phyloP scores from a whole-genome alignment of 345 rosid genomes.

The Durio zibethinus region DNA sequence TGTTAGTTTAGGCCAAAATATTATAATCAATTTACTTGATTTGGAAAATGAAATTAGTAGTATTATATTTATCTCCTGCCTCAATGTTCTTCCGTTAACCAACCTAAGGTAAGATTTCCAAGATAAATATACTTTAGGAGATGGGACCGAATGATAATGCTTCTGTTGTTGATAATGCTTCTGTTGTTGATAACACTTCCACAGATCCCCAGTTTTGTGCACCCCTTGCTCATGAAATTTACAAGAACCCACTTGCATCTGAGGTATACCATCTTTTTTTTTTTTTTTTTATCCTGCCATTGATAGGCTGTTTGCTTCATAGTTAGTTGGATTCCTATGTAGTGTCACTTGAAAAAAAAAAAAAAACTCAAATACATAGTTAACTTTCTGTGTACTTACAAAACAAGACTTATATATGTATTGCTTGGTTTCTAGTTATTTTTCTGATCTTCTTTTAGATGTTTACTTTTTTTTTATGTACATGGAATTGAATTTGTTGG shows the following conservation, averaged over 20 bases:
- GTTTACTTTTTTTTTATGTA: not conserved
- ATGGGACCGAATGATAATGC: slow-evolving; percentile 19
- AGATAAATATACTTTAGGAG: slow-evolving; percentile 6
- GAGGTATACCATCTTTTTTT: slow-evolving; percentile 26
- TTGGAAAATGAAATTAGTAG: not conserved
- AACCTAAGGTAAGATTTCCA: slow-evolving; percentile 18
- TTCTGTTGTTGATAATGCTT: slow-evolving; percentile 24
- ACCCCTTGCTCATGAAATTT: slow-evolving; percentile 36
- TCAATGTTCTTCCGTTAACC: not conserved
- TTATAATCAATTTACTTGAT: not conserved
- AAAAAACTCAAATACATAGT: not conserved
- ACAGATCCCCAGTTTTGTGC: slow-evolving; percentile 41
- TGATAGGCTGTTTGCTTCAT: not conserved
- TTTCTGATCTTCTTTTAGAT: not conserved
- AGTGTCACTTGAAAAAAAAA: not conserved
- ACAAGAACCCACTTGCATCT: slow-evolving; percentile 30
- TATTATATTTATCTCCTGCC: not conserved
- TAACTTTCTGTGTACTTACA: not conserved
- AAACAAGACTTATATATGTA: not conserved
- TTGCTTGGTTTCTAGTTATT: not conserved
- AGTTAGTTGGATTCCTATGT: not conserved
- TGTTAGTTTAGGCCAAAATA: slow-evolving; percentile 1
- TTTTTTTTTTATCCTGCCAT: not conserved
- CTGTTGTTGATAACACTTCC: too few relatives aligned
- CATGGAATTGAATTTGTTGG: not conserved